These are phyloP conservation scores for Aspergillus thermomutatus DNA, from an alignment of 2,329 filamentous ascomycete species.

Conservation along the genomic window DNA sequence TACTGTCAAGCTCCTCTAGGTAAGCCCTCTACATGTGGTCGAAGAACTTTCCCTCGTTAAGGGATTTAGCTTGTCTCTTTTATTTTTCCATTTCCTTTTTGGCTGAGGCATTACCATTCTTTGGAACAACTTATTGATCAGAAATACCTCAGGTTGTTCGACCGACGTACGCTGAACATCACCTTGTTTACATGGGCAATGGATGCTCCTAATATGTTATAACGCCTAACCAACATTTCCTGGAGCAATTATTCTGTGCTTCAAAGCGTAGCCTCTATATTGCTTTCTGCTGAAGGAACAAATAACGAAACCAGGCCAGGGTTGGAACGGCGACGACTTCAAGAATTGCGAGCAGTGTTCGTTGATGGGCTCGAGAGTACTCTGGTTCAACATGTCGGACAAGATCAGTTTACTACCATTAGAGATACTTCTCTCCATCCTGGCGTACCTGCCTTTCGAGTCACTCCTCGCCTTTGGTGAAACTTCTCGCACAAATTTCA, in stretches of 20 bases:
- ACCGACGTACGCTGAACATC: not conserved
- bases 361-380: not conserved
- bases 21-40: not conserved
- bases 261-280: too few species aligned
- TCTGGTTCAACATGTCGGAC: conserved; percentile 11
- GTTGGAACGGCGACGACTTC: not conserved
- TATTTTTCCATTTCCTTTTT: not conserved
- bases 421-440: conserved; percentile 31
- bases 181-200: not conserved
- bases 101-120: not conserved
- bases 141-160: not conserved
- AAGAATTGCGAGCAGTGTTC: not conserved
- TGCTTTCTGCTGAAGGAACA: not conserved
- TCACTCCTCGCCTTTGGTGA: conserved; percentile 30
- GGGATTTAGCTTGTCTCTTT: too few species aligned
- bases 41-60: too few species aligned
- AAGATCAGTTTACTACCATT: conserved; percentile 24
- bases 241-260: too few species aligned
- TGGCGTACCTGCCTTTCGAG: conserved; percentile 27
- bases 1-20: not conserved
- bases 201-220: not conserved
- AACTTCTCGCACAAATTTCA: conserved; percentile 27
- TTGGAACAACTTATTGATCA: not conserved
- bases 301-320: not conserved
- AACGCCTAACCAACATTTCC: too few species aligned